A percentile compares a stretch with the other conserved stretches of the same genome.
phyloP scores from a whole-genome alignment of 78 protist species.

The Cavenderia fasciculata region DNA sequence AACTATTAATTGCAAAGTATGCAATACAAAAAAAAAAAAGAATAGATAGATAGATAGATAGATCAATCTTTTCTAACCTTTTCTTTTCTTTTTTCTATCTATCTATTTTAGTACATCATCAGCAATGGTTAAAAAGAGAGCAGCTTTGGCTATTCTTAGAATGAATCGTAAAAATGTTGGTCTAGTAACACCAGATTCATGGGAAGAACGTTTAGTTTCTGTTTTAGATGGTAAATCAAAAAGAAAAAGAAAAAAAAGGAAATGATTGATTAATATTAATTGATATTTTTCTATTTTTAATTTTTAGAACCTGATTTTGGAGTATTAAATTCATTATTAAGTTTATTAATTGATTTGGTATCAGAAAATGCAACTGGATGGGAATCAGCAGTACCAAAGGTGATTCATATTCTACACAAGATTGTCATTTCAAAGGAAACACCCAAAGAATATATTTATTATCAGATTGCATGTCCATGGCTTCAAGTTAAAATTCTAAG shows the following conservation, averaged over 20 bases:
- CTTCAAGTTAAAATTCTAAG: conserved; percentile 95
- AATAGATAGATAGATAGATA: too few relatives aligned
- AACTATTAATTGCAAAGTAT: conserved; percentile 82
- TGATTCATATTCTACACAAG: conserved; percentile 74
- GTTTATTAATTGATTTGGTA: conserved; percentile 84
- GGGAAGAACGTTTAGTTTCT: conserved; percentile 68
- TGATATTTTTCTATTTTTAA: too few relatives aligned
- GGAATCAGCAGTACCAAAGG: conserved; percentile 72
- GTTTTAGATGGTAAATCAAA: too few relatives aligned
- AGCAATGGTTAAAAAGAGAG: conserved; percentile 89
- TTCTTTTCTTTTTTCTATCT: too few relatives aligned
- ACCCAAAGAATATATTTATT: conserved; percentile 93
- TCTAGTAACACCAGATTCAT: conserved; percentile 66
- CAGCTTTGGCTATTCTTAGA: conserved; percentile 95
- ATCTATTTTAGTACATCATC: conserved; percentile 58
- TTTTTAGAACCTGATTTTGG: conserved; percentile 89
- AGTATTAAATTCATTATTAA: conserved; percentile 83
- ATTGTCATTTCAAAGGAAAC: conserved; percentile 78
- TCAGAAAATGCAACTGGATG: conserved; percentile 47
- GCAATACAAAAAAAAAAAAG: too few relatives aligned
- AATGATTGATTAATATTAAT: too few relatives aligned
- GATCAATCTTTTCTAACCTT: too few relatives aligned
- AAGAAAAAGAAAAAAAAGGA: too few relatives aligned
- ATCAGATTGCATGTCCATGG: conserved; percentile 95
- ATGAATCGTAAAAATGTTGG: conserved; percentile 89